Evolutionary conservation across 345 rosid species (phyloP).

Genomic region (Clausena lansium): DNA sequence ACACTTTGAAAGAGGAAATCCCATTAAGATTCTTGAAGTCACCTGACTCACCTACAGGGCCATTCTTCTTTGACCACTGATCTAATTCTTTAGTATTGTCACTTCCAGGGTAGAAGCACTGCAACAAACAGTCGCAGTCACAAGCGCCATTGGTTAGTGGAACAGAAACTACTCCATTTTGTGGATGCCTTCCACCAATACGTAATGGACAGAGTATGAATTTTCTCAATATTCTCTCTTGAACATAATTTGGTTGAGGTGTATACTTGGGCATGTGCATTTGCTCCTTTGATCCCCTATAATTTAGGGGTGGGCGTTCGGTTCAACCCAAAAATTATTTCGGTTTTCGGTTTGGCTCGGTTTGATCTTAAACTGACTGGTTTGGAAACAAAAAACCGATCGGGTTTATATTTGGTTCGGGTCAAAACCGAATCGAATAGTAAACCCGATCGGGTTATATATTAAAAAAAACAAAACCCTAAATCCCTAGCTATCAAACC

Average conservation of each 20-base stretch:
- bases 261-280: background rate
- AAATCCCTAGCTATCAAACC: too few species aligned
- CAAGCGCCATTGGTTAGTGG: slow-evolving; percentile 89
- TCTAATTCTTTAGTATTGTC: slow-evolving; percentile 13
- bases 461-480: too few species aligned
- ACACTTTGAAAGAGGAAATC: background rate
- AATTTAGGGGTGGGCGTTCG: too few species aligned
- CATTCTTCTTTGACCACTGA: slow-evolving; percentile 8
- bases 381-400: too few species aligned
- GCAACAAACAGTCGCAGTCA: slow-evolving; percentile 46
- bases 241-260: background rate
- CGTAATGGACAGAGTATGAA: slow-evolving; percentile 96
- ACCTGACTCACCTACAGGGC: background rate
- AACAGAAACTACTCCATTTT: slow-evolving; percentile 97
- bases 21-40: background rate
- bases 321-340: too few species aligned
- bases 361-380: too few species aligned
- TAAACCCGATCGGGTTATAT: too few species aligned
- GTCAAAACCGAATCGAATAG: too few species aligned
- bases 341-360: too few species aligned
- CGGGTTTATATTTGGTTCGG: too few species aligned
- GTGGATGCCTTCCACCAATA: slow-evolving; percentile 99
- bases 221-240: slow-evolving; percentile 17
- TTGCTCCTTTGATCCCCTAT: background rate
- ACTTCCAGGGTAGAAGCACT: slow-evolving; percentile 65